phyloP scores from a whole-genome alignment of 352 stramenopile species.

The Phytophthora citrophthora region DNA sequence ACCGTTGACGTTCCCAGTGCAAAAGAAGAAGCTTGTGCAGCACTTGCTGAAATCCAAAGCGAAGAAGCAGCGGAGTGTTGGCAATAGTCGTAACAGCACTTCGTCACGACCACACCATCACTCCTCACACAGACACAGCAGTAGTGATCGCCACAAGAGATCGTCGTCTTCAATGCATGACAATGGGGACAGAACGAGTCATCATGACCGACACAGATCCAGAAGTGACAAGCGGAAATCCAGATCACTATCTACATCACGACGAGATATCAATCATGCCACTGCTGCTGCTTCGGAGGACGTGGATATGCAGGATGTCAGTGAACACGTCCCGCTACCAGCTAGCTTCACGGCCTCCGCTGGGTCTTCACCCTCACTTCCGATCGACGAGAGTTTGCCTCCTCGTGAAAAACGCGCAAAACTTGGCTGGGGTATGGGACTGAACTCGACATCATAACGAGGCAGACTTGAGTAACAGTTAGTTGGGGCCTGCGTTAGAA shows the following conservation, averaged over 20 bases:
- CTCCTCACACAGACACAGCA: conserved; percentile 28
- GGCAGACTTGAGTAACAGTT: not conserved
- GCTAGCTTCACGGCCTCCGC: conserved; percentile 48
- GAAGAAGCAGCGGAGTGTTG: conserved; percentile 39
- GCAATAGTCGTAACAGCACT: conserved; percentile 8
- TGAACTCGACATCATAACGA: conserved; percentile 43
- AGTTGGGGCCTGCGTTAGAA: conserved; percentile 5
- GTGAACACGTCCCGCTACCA: conserved; percentile 58
- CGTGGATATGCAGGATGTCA: conserved; percentile 39
- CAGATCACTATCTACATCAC: conserved; percentile 27
- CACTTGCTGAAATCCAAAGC: conserved; percentile 55
- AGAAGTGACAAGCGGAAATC: conserved; percentile 41
- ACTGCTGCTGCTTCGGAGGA: conserved; percentile 13
- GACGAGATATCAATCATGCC: conserved; percentile 17
- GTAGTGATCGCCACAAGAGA: conserved; percentile 37
- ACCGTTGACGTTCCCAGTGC: conserved; percentile 52
- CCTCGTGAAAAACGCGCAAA: conserved; percentile 62
- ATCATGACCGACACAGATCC: conserved; percentile 29
- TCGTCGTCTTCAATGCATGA: conserved; percentile 28
- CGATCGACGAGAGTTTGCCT: conserved; percentile 22
- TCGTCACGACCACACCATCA: conserved; percentile 24
- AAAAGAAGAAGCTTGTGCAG: conserved; percentile 68
- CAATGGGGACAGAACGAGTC: conserved; percentile 22
- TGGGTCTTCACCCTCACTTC: conserved; percentile 13
- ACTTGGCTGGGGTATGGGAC: conserved; percentile 84